phyloP scores from a whole-genome alignment of 2,329 filamentous ascomycete species.

The Fusarium beomiforme region DNA sequence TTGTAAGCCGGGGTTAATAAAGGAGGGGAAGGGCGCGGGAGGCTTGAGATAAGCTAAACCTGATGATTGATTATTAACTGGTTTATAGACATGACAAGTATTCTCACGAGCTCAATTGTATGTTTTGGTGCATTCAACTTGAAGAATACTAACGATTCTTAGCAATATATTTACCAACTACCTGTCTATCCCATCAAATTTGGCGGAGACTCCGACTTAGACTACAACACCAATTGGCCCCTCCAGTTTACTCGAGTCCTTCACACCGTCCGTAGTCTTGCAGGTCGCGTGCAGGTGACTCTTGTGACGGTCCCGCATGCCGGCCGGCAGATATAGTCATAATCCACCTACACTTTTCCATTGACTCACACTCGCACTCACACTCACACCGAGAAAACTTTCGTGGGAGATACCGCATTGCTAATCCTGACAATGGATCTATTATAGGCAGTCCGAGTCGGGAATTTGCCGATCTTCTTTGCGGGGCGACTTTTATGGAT shows the following conservation, averaged over 20 bases:
- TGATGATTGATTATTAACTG: constrained; percentile 4
- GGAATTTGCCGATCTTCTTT: constrained; percentile 9
- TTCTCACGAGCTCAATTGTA: constrained; percentile 14
- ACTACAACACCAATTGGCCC: neutral
- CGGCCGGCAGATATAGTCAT: neutral
- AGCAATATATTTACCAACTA: neutral
- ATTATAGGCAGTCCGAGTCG: constrained; percentile 19
- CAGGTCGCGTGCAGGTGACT: constrained; percentile 17
- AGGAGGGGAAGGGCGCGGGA: constrained; percentile 14
- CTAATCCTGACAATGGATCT: neutral
- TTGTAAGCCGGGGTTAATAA: constrained; percentile 20
- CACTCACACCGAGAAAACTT: constrained; percentile 8
- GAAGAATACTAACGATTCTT: neutral
- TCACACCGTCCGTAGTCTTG: neutral
- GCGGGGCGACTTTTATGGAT: constrained; percentile 25
- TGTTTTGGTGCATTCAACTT: neutral
- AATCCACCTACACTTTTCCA: neutral
- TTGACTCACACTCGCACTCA: constrained; percentile 15
- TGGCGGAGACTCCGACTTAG: neutral
- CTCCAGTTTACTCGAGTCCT: neutral
- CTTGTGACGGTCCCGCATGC: neutral
- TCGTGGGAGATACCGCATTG: constrained; percentile 1
- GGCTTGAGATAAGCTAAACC: constrained; percentile 5
- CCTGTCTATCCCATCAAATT: neutral
- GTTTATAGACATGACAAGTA: constrained; percentile 25